Evolutionary conservation across 768 basidiomycete species (phyloP).

Genomic region (Xerocomus spinulosus): DNA sequence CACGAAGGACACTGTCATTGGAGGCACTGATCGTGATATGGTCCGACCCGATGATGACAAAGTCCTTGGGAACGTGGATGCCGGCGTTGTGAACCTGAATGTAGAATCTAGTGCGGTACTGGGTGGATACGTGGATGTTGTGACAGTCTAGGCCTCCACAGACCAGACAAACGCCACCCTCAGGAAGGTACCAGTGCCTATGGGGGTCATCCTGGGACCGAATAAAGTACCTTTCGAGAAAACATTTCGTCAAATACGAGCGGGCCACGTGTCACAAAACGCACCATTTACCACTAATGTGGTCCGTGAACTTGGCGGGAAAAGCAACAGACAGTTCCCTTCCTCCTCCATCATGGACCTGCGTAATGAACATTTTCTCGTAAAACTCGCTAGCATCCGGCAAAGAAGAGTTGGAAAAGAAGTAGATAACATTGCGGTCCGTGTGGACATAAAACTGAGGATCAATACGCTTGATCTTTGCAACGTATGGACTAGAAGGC

Average conservation of each 20-base stretch:
- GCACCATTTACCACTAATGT: slow-evolving; percentile 2
- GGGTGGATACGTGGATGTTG: slow-evolving; percentile 2
- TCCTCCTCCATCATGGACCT: not conserved
- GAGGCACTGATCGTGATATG: not conserved
- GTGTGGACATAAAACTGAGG: slow-evolving; percentile 3
- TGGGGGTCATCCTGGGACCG: not conserved
- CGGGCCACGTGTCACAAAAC: not conserved
- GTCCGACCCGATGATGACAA: slow-evolving; percentile 1
- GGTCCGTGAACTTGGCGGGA: not conserved
- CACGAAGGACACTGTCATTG: not conserved
- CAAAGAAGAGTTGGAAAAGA: not conserved
- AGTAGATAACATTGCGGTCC: not conserved
- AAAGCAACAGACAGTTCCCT: not conserved
- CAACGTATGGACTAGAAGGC: slow-evolving; percentile 1
- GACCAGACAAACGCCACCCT: not conserved
- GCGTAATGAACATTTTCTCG: slow-evolving; percentile 1
- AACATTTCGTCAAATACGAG: not conserved
- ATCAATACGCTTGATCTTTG: not conserved
- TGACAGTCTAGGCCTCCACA: not conserved
- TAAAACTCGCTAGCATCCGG: not conserved
- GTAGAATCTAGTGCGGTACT: not conserved
- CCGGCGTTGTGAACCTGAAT: not conserved
- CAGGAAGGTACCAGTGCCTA: slow-evolving; percentile 1
- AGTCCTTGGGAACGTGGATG: not conserved
- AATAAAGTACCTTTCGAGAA: not conserved